Base-by-base conservation (phyloP, 345 rosid genomes). In the Populus alba region DNA sequence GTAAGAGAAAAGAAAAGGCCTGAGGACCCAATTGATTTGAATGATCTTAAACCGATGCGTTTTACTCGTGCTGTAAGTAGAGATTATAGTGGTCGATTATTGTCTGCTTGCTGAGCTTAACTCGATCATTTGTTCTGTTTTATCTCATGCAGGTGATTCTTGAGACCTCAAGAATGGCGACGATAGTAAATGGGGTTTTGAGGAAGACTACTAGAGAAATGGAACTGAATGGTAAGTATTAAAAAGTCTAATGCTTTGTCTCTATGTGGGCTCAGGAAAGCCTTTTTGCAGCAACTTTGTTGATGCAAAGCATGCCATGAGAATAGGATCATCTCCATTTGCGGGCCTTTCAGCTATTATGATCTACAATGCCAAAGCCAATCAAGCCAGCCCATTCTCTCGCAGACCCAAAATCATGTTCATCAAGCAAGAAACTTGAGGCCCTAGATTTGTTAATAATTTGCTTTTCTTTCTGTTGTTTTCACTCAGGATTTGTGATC, bases 61-160 rank as follows among this genome's bases (percentile, higher is more conserved):
- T 92, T 93, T 66, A 95, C 98, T 41, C 90, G 99, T 18, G 99
- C 99, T 16, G 99, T 92, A 81, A 87, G 97, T 59, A 25, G 10
- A 72, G 13, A 70, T 53, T 47, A 3, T 47, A 47, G 6, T 10
- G 45, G 43, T n/a, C 18, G 35, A 23, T 23, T 45, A n/a, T 37
- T 23, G 5, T 7, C 49, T 5, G 9, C 39, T 11, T 9, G 67
- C 12, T 63, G 20, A 73, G n/a, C 8, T 25, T 49, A 18, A 73
- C 25, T 35, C 38, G 35, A 2, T 22, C 70, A n/a, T 10, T 37
- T 3, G 63, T 63, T 75, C 22, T 61, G 11, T 29, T 49, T 20
- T 33, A 12, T 0, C 1, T 13, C 9, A 33, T 76, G 75, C 81
- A 92, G 97, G 94, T 91, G 77, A 90, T 91, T 12, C 85, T 82